phyloP scores from a whole-genome alignment of 1,284 basidiomycete species.

The Papiliotrema laurentii region DNA sequence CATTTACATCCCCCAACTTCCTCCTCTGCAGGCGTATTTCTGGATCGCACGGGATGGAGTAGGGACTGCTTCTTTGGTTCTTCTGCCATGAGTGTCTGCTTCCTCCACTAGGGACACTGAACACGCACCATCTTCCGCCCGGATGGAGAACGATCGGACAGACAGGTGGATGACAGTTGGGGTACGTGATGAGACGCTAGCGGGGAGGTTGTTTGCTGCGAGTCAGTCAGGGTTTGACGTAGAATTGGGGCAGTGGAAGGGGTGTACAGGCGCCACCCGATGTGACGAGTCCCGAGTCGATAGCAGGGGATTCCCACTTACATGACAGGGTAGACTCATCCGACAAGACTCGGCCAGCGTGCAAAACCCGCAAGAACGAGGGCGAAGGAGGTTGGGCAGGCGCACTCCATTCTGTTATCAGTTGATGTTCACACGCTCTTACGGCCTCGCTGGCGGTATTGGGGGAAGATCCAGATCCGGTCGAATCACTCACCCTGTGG shows the following conservation, averaged over 20 bases:
- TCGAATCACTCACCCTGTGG: conserved; percentile 66
- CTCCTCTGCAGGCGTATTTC: conserved; percentile 14
- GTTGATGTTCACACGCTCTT: background rate
- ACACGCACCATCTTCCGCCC: conserved; percentile 35
- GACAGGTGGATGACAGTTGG: conserved; percentile 76
- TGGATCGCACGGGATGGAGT: background rate
- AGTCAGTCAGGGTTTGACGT: background rate
- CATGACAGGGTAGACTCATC: conserved; percentile 73
- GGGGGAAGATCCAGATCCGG: background rate
- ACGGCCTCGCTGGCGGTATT: background rate
- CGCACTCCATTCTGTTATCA: conserved; percentile 65
- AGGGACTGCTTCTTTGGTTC: conserved; percentile 10
- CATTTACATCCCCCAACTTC: conserved; percentile 41
- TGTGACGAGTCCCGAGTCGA: background rate
- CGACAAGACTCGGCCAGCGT: conserved; percentile 75
- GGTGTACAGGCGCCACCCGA: background rate
- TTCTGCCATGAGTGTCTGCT: background rate
- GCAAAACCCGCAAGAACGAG: conserved; percentile 68
- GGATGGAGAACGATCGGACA: conserved; percentile 58
- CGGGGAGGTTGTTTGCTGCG: conserved; percentile 39
- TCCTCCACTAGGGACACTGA: background rate
- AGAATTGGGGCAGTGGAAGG: background rate
- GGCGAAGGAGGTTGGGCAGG: conserved; percentile 65
- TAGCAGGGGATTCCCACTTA: conserved; percentile 47
- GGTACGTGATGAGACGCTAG: conserved; percentile 36